Evolutionary conservation across 1,284 basidiomycete genomes (phyloP), one percentile per base, ranked within the genome.

Genomic region (Ustilago tritici): DNA sequence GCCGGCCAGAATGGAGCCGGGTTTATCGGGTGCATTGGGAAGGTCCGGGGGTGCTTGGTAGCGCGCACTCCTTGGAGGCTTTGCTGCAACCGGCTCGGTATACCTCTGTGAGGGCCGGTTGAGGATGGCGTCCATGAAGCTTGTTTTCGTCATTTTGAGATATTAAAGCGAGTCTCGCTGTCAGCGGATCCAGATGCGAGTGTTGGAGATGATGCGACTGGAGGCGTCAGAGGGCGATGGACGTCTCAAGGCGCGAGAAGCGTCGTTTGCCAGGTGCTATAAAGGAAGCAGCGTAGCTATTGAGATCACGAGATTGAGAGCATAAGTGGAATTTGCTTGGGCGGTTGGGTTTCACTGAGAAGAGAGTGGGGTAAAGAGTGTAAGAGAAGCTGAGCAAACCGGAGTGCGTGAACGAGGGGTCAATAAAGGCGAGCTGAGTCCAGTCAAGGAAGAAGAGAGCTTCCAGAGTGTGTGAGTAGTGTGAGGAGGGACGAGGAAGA

Each of bases 81-180:
- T 72, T 14, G 62, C 19, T 14, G 56, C 15, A 23, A 59, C 46
- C n/a, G 79, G 76, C 15, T 76, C 76, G 36, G 78, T 70, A 52
- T 85, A 85, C 43, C 64, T 79, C 69, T 85, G 84, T 4, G 84
- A 84, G 46, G 84, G 84, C 59, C 84, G 79, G 36, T 84, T 82
- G 34, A 85, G 80, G 63, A 85, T 85, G 41, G 70, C 68, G 56
- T 84, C 82, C 67, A 85, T 68, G 58, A 85, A 79, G 55, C 81
- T 81, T 38, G 71, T 56, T 62, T 76, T 76, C 9, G 81, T 54
- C 84, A 85, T 85, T n/a, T 32, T 69, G 68, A 43, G 46, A n/a
- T 40, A 14, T 17, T 8, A 38, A n/a, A 31, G 53, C 31, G 9
- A 28, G 9, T 50, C 10, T 17, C 28, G 56, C 49, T 36, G 35